Percentiles rank a stretch among this genome's conserved stretches.
These are phyloP conservation scores for Pseudogymnoascus sp. DNA, from an alignment of 2,329 filamentous ascomycete genomes.

Conservation along the genomic window DNA sequence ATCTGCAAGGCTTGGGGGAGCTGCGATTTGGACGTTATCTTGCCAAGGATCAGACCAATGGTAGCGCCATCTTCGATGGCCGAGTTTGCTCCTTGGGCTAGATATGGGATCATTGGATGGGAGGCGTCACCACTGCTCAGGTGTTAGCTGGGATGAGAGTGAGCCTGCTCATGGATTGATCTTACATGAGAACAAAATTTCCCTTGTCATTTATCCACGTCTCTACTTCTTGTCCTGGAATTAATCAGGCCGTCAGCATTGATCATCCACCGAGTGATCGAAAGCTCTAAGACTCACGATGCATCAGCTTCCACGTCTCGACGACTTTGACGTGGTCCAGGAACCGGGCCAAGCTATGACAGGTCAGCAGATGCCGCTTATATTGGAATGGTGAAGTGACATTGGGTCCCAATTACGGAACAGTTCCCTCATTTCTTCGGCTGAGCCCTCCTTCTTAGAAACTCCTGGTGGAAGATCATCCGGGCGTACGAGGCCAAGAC, in stretches of 20 bases:
- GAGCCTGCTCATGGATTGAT: background rate
- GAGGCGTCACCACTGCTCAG: constrained; percentile 47
- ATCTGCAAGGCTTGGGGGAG: constrained; percentile 37
- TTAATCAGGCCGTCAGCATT: constrained; percentile 13
- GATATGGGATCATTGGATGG: constrained; percentile 56
- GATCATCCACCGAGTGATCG: background rate
- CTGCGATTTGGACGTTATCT: constrained; percentile 38
- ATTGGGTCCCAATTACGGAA: constrained; percentile 61
- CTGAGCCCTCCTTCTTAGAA: constrained; percentile 42
- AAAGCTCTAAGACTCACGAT: background rate
- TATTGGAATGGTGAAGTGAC: background rate
- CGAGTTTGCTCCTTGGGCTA: constrained; percentile 60
- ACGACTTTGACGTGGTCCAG: constrained; percentile 47
- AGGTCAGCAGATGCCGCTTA: background rate
- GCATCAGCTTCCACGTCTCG: constrained; percentile 64
- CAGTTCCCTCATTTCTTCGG: constrained; percentile 53
- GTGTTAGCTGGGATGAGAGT: background rate
- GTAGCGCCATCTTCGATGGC: constrained; percentile 63
- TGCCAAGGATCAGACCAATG: constrained; percentile 49
- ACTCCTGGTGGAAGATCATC: constrained; percentile 53
- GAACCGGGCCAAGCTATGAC: constrained; percentile 29
- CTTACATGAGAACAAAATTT: constrained; percentile 15
- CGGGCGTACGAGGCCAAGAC: constrained; percentile 58
- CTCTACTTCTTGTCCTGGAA: constrained; percentile 11
- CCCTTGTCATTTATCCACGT: constrained; percentile 22